Evolutionary conservation across 2,329 filamentous ascomycete species (phyloP).

Genomic region (Capronia coronata): DNA sequence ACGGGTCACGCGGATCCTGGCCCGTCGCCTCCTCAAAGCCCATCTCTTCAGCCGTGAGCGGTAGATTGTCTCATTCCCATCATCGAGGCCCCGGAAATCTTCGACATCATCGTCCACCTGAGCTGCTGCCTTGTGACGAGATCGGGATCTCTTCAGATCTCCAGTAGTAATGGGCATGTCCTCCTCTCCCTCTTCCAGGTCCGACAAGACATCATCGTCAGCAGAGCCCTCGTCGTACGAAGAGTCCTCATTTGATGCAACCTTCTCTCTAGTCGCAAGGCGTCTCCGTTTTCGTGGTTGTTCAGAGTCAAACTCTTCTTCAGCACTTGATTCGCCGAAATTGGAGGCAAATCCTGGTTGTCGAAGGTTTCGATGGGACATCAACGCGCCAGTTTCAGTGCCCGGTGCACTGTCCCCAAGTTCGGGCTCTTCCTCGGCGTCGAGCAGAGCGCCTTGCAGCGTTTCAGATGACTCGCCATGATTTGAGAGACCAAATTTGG

Average conservation of each 20-base stretch:
- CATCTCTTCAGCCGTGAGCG: constrained; percentile 68
- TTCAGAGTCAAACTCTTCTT: constrained; percentile 23
- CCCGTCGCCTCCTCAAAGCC: constrained; percentile 58
- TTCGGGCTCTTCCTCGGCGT: constrained; percentile 66
- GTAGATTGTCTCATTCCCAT: constrained; percentile 80
- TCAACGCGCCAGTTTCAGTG: constrained; percentile 36
- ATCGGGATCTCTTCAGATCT: constrained; percentile 24
- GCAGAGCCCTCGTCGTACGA: constrained; percentile 27
- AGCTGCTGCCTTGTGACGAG: constrained; percentile 26
- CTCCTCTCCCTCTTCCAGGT: constrained; percentile 32
- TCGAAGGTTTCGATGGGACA: constrained; percentile 67
- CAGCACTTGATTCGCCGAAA: constrained; percentile 29
- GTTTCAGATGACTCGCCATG: constrained; percentile 58
- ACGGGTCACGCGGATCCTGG: constrained; percentile 41
- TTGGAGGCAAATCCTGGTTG: constrained; percentile 63
- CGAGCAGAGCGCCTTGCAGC: constrained; percentile 69
- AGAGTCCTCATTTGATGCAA: constrained; percentile 34
- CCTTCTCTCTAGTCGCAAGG: constrained; percentile 29
- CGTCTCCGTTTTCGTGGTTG: constrained; percentile 35
- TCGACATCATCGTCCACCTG: constrained; percentile 42
- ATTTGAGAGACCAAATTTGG: constrained; percentile 61
- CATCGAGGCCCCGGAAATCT: constrained; percentile 64
- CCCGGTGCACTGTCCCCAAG: constrained; percentile 41
- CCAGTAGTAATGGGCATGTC: constrained; percentile 25
- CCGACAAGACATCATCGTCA: constrained; percentile 23